Evolutionary conservation across 192 early-diverging fungal genomes (phyloP).

Genomic region (Dispira simplex): DNA sequence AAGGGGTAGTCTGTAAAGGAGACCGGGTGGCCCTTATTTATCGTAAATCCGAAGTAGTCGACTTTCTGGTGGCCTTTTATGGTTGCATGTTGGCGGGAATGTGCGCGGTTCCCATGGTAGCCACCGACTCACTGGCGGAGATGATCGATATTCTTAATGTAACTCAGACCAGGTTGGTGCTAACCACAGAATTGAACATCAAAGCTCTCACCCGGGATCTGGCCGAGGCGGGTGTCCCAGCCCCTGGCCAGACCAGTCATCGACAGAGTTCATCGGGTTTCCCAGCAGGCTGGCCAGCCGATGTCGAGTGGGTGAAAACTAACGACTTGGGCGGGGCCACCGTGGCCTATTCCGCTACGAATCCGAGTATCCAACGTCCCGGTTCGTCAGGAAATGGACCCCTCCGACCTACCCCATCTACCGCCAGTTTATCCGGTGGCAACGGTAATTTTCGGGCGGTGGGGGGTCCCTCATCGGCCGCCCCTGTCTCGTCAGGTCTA

Average conservation of each 20-base stretch:
- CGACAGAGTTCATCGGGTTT: not conserved
- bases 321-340: constrained; percentile 48
- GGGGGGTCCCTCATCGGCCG: constrained; percentile 12
- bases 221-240: constrained; percentile 32
- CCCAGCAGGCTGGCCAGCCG: constrained; percentile 31
- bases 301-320: constrained; percentile 70
- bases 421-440: not conserved
- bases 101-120: constrained; percentile 72
- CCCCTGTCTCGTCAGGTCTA: constrained; percentile 6
- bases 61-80: constrained; percentile 65
- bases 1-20: constrained; percentile 38
- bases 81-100: constrained; percentile 72
- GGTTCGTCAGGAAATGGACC: too few species aligned
- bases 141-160: constrained; percentile 55
- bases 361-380: not conserved
- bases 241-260: not conserved
- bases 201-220: constrained; percentile 61
- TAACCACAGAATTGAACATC: constrained; percentile 71
- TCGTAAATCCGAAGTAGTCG: constrained; percentile 62
- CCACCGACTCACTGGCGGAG: constrained; percentile 65
- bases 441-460: not conserved
- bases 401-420: not conserved
- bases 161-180: constrained; percentile 43
- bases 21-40: constrained; percentile 64
- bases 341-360: constrained; percentile 19